phyloP scores from a whole-genome alignment of 805 yeast genomes.

The Wickerhamomyces bovis region DNA sequence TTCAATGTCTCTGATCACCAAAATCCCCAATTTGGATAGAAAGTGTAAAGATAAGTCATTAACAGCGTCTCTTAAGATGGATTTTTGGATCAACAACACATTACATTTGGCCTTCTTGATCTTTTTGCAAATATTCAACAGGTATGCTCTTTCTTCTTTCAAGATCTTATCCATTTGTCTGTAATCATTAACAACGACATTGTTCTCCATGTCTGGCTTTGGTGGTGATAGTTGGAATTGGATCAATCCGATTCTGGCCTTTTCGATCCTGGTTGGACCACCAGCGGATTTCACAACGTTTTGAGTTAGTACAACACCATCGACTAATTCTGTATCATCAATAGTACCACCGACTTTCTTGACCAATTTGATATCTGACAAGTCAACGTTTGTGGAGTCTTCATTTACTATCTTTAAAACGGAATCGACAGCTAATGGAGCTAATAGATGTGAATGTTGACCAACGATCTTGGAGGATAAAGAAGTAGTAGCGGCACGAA shows the following conservation, averaged over 20 bases:
- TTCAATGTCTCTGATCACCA: conserved; percentile 94
- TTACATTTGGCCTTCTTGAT: conserved; percentile 95
- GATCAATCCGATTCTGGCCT: conserved; percentile 82
- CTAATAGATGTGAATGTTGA: conserved; percentile 77
- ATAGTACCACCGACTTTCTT: conserved; percentile 97
- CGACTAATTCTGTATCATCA: conserved; percentile 89
- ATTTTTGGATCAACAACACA: conserved; percentile 87
- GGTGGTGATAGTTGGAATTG: conserved; percentile 92
- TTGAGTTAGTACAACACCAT: conserved; percentile 92
- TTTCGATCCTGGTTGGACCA: conserved; percentile 91
- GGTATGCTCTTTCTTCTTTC: conserved; percentile 95
- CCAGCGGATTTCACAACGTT: conserved; percentile 86
- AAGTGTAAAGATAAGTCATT: conserved; percentile 93
- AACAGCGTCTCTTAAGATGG: conserved; percentile 79
- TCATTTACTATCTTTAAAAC: conserved; percentile 72
- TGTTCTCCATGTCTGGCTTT: conserved; percentile 92
- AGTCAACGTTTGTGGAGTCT: conserved; percentile 64
- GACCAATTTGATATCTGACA: conserved; percentile 80
- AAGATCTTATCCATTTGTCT: conserved; percentile 98
- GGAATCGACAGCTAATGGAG: conserved; percentile 92
- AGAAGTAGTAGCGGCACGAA: conserved; percentile 93
- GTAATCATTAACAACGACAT: conserved; percentile 94
- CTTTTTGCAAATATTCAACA: conserved; percentile 90
- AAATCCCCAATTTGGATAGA: conserved; percentile 82
- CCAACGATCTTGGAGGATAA: conserved; percentile 92